Percentiles rank a stretch among this genome's conserved stretches.
These are phyloP conservation scores for Zopfia rhizophila DNA, from an alignment of 2,329 filamentous ascomycete genomes.

Conservation along the genomic window DNA sequence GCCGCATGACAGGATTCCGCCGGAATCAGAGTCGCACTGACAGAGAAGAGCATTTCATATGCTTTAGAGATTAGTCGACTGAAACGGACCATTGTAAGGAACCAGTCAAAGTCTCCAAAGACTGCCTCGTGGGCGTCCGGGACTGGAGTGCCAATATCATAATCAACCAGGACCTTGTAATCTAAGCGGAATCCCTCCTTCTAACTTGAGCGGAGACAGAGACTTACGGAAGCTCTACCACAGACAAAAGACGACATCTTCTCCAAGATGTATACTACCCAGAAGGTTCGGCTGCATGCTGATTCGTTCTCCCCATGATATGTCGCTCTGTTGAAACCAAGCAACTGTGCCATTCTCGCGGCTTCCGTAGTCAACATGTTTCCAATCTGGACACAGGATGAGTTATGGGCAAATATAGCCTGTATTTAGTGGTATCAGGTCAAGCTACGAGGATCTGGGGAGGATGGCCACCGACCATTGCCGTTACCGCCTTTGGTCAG, in stretches of 20 bases:
- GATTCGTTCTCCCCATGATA: too few species aligned
- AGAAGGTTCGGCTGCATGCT: conserved; percentile 50
- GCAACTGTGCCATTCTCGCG: too few species aligned
- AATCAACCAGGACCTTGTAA: conserved; percentile 48
- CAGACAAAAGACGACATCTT: conserved; percentile 48
- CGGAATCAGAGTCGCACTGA: too few species aligned
- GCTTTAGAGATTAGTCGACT: conserved; percentile 45
- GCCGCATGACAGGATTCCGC: too few species aligned
- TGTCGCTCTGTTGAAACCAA: too few species aligned
- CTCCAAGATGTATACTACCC: conserved; percentile 55
- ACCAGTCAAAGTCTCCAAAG: conserved; percentile 50
- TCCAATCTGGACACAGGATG: too few species aligned
- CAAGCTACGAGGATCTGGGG: too few species aligned
- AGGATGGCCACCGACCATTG: too few species aligned
- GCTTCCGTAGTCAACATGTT: too few species aligned
- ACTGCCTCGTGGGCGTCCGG: conserved; percentile 45
- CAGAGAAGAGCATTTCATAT: conserved; percentile 49
- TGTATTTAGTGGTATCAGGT: too few species aligned
- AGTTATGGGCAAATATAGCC: too few species aligned
- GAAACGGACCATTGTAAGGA: conserved; percentile 27
- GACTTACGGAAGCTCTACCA: conserved; percentile 45
- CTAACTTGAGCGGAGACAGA: neutral
- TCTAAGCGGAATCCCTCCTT: neutral
- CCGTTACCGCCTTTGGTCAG: too few species aligned
- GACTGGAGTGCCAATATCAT: conserved; percentile 51